Conservation (phyloP, 169 alveolate species). For the Cryptosporidium ryanae region DNA sequence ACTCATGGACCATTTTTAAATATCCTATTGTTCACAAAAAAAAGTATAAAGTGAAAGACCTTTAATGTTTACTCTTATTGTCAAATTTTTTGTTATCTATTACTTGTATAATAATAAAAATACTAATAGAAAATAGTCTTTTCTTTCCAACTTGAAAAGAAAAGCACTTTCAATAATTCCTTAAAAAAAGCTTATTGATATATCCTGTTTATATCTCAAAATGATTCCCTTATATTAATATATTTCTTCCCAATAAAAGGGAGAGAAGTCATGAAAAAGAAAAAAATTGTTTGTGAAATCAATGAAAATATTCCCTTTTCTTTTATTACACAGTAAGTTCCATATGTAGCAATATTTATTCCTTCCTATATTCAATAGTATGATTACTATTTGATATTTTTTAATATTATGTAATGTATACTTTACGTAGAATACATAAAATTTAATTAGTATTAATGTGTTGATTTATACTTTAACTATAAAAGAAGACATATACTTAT, state of each 20-base stretch:
- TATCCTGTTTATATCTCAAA: not conserved
- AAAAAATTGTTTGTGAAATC: not conserved
- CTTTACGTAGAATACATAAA: too few species aligned
- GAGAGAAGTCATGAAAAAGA: not conserved
- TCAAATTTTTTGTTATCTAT: not conserved
- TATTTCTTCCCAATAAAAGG: not conserved
- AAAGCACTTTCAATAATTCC: not conserved
- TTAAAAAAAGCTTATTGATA: not conserved
- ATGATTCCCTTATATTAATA: too few species aligned
- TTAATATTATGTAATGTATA: too few species aligned
- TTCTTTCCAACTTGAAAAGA: not conserved
- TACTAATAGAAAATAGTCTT: not conserved
- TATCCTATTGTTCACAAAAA: too few species aligned
- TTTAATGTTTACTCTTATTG: not conserved
- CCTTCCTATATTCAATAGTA: too few species aligned
- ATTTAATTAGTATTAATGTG: too few species aligned
- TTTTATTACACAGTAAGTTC: too few species aligned
- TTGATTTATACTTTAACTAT: too few species aligned
- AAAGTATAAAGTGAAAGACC: not conserved
- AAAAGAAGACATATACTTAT: too few species aligned
- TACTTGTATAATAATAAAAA: not conserved
- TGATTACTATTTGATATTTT: too few species aligned
- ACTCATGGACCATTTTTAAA: slow-evolving; percentile 57
- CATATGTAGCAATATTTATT: too few species aligned
- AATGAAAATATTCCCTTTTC: too few species aligned